phyloP scores from a whole-genome alignment of 2,329 filamentous ascomycete genomes.

The Ophiocordyceps camponoti-floridani region DNA sequence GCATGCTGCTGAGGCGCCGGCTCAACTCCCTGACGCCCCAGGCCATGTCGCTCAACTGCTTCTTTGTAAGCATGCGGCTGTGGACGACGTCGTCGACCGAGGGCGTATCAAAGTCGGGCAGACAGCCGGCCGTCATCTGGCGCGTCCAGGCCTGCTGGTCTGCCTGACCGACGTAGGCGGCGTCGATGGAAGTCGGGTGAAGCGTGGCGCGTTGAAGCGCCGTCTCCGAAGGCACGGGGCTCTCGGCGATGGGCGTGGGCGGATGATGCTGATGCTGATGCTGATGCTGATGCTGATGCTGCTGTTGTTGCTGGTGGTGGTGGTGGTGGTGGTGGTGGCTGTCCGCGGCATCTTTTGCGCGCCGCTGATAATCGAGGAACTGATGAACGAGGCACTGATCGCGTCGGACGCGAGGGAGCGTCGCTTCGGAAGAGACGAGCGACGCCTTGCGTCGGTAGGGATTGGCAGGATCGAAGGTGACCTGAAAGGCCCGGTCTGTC shows the following conservation, averaged over 20 bases:
- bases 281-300: no score
- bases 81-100: constrained; percentile 22
- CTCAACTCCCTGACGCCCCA: constrained; percentile 86
- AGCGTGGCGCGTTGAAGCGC: constrained; percentile 13
- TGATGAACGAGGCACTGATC: constrained; percentile 49
- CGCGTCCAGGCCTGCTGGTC: constrained; percentile 39
- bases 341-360: constrained; percentile 10
- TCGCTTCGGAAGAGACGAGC: constrained; percentile 32
- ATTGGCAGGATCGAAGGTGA: constrained; percentile 43
- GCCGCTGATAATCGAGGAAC: constrained; percentile 39
- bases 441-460: constrained; percentile 49
- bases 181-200: constrained; percentile 21
- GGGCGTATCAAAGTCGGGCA: constrained; percentile 21
- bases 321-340: no score
- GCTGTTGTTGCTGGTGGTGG: no score
- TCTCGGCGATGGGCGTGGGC: constrained; percentile 6
- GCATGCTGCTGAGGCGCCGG: constrained; percentile 67
- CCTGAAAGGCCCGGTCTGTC: no score
- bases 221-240: neutral
- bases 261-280: no score
- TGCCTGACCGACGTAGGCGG: constrained; percentile 27
- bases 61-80: constrained; percentile 76
- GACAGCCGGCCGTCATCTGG: constrained; percentile 22
- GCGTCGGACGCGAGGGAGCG: constrained; percentile 15
- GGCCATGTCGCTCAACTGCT: constrained; percentile 90